These are phyloP conservation scores for Bolboschoenus planiculmis DNA, from an alignment of 176 grass and related monocot species.

Conservation along the genomic window DNA sequence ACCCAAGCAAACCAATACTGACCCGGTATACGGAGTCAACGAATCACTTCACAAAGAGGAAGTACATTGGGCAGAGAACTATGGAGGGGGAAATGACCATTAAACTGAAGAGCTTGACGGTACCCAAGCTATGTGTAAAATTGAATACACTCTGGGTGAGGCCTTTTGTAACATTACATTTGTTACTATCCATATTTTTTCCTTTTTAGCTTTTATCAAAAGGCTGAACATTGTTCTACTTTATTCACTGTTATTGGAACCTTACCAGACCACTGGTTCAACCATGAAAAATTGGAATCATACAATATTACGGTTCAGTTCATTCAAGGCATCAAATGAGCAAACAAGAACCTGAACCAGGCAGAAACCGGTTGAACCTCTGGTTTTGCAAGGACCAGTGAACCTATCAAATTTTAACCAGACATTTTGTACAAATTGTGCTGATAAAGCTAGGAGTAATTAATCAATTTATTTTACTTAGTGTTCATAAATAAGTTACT, in stretches of 20 bases:
- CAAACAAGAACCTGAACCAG: background rate
- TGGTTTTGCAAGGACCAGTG: background rate
- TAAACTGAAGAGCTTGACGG: slow-evolving; percentile 48
- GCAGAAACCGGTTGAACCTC: background rate
- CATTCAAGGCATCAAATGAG: background rate
- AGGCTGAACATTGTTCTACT: background rate
- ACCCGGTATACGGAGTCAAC: slow-evolving; percentile 68
- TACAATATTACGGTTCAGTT: background rate
- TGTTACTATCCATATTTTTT: slow-evolving; percentile 1
- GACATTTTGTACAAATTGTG: background rate
- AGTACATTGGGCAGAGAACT: slow-evolving; percentile 31
- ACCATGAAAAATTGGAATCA: background rate
- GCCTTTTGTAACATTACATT: background rate
- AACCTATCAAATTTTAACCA: background rate
- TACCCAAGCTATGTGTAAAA: slow-evolving; percentile 77
- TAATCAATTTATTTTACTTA: background rate
- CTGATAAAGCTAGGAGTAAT: background rate
- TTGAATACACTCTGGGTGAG: slow-evolving; percentile 83
- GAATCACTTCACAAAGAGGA: slow-evolving; percentile 74
- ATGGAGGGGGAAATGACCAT: slow-evolving; percentile 44
- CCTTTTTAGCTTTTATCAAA: slow-evolving; percentile 1
- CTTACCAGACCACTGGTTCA: background rate
- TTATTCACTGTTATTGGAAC: background rate
- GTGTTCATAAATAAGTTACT: background rate
- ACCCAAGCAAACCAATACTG: slow-evolving; percentile 56